Evolutionary conservation across 345 rosid genomes (phyloP).

Genomic region (Sonneratia caseolaris): DNA sequence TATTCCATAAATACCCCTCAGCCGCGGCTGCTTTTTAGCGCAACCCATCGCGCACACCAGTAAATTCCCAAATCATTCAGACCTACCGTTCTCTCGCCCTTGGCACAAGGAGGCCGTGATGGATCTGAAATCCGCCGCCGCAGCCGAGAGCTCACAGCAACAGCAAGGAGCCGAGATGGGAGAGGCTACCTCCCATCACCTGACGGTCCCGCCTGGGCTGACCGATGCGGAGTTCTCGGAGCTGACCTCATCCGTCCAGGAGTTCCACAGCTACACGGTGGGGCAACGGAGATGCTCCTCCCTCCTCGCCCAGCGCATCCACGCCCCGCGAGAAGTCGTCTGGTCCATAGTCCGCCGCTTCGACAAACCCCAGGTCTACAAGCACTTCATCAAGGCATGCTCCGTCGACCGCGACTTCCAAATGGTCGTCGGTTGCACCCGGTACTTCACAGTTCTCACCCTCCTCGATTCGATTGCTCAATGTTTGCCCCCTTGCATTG

Average conservation of each 20-base stretch:
- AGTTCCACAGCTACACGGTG: conserved; percentile 59
- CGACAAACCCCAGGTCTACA: conserved; percentile 67
- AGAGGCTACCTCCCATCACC: conserved; percentile 22
- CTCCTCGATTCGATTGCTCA: background rate
- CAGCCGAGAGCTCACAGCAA: background rate
- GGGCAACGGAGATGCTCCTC: conserved; percentile 54
- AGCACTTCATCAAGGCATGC: conserved; percentile 80
- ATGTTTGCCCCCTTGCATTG: no score
- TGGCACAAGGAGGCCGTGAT: background rate
- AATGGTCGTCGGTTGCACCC: conserved; percentile 54
- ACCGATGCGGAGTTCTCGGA: conserved; percentile 42
- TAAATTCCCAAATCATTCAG: background rate
- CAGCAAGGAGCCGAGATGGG: background rate
- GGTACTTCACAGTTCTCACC: conserved; percentile 18
- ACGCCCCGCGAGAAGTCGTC: conserved; percentile 49
- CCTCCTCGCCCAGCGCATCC: conserved; percentile 49
- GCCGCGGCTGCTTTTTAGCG: no score
- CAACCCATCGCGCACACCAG: no score
- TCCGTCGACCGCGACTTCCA: conserved; percentile 29
- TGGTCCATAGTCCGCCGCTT: conserved; percentile 67
- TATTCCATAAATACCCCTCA: no score
- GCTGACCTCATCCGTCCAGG: conserved; percentile 30
- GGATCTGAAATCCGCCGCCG: background rate
- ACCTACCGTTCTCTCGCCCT: no score
- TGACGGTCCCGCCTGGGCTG: conserved; percentile 41